Base-by-base conservation (phyloP, 78 protist genomes). In the Tieghemostelium lacteum region DNA sequence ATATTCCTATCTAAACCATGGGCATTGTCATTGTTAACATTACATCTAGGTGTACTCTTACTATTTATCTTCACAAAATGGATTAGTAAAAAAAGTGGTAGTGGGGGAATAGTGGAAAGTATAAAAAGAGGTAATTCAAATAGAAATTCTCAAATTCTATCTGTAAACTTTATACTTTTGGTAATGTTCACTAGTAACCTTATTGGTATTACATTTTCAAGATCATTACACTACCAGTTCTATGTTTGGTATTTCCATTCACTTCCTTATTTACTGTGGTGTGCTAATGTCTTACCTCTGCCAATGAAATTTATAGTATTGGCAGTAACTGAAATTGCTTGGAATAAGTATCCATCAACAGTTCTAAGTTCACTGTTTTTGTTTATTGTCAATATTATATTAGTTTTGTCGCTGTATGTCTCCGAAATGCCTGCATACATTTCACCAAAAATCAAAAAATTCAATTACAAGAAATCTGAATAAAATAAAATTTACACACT, bases 151-250 rank as follows among this genome's bases (percentile, higher is more conserved):
- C 6, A 24, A 40, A 10, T 70, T 6, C 28, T 50, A 45, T 75
- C 85, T 3, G 26, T 8, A 16, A 63, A 63, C 45, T 88, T 85
- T 8, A 95, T 96, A 0, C 50, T 94, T 24, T 12, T 29, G 17
- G 24, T 85, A 28, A 70, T 97, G 58, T 92, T 97, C 62, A 62
- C 91, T n/a, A 19, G 73, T 60, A 98, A 98, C 75, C 57, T 95
- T 5, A 57, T 96, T 31, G 99, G 98, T n/a, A 71, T 98, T 6
- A 76, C 85, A 61, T 96, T 72, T 40, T 83, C 98, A 17, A 87
- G 98, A 24, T 70, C 97, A 52, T 76, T 98, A n/a, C 99, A 98
- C 94, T 96, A 83, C 73, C 99, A 98, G 67, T 98, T 98, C 86
- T 97, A 96, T 80, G 6, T 63, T n/a, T 87, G 93, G 98, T 98